Conservation (phyloP, 257 asterid species). For the Solanum bukasovii region DNA sequence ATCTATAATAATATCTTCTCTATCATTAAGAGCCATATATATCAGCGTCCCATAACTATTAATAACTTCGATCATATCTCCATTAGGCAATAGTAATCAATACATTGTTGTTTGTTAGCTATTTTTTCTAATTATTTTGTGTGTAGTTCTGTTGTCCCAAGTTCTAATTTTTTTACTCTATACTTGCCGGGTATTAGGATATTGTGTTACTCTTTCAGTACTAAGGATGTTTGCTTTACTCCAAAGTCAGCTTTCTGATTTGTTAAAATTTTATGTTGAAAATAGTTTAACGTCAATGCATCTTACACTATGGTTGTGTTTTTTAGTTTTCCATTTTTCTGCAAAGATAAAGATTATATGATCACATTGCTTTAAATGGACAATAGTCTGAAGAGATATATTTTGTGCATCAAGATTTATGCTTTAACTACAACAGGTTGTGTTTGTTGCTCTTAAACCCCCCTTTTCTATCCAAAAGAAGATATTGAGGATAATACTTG, state of each 20-base stretch:
- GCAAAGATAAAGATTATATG: not conserved
- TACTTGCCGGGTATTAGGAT: not conserved
- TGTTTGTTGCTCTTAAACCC: not conserved
- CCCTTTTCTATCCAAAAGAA: not conserved
- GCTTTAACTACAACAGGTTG: not conserved
- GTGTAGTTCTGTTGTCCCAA: not conserved
- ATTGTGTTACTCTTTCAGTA: not conserved
- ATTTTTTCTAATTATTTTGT: not conserved
- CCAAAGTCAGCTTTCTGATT: not conserved
- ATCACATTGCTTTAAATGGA: not conserved
- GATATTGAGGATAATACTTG: not conserved
- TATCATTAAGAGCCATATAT: not conserved
- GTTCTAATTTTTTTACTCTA: not conserved
- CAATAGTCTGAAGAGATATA: not conserved
- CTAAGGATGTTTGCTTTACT: not conserved
- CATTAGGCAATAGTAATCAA: not conserved
- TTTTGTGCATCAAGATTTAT: not conserved
- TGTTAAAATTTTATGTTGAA: not conserved
- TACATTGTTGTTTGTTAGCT: not conserved
- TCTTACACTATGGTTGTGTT: not conserved
- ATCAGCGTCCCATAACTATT: not conserved
- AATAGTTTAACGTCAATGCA: not conserved
- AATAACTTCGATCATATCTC: not conserved
- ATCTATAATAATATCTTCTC: no score
- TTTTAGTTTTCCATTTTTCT: not conserved